Conservation (phyloP, 1,139 yeast genomes). For the Taphrina pruni region DNA sequence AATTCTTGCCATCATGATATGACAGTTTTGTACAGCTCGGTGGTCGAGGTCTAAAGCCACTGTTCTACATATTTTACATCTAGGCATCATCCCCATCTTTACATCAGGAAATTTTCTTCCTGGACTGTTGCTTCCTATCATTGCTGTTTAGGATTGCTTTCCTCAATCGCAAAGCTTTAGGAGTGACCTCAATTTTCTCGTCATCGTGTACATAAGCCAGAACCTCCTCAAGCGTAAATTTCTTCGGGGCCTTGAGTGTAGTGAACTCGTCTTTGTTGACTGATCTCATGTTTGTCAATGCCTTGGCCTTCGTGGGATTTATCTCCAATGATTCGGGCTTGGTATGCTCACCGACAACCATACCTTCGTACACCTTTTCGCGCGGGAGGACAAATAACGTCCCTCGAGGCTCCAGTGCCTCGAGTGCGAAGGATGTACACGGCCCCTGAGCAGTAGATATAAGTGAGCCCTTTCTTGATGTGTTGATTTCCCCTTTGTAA, state of each 20-base stretch:
- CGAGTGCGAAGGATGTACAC: conserved; percentile 37
- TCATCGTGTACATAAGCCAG: conserved; percentile 37
- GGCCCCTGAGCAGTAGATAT: conserved; percentile 35
- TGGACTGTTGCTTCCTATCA: conserved; percentile 33
- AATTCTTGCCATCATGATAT: too few relatives aligned
- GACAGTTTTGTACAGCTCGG: too few relatives aligned
- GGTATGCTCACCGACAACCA: conserved; percentile 40
- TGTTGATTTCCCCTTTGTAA: conserved; percentile 38
- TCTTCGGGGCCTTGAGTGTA: conserved; percentile 31
- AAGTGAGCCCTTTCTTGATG: conserved; percentile 36
- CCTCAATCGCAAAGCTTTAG: conserved; percentile 27
- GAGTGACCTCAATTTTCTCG: conserved; percentile 40
- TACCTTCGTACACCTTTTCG: conserved; percentile 36
- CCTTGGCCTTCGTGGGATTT: conserved; percentile 38
- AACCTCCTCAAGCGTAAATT: conserved; percentile 36
- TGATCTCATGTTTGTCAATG: conserved; percentile 39
- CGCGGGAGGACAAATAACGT: conserved; percentile 35
- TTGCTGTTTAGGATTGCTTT: conserved; percentile 28
- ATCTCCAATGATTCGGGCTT: conserved; percentile 35
- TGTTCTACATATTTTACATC: background rate
- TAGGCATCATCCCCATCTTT: too few relatives aligned
- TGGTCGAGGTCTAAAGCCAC: background rate
- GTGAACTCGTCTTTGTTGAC: conserved; percentile 39
- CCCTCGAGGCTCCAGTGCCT: conserved; percentile 37
- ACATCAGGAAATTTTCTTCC: conserved; percentile 18